Evolutionary conservation across 805 yeast species (phyloP), one percentile per base, ranked within the genome.

Genomic region (Priceomyces castillae): DNA sequence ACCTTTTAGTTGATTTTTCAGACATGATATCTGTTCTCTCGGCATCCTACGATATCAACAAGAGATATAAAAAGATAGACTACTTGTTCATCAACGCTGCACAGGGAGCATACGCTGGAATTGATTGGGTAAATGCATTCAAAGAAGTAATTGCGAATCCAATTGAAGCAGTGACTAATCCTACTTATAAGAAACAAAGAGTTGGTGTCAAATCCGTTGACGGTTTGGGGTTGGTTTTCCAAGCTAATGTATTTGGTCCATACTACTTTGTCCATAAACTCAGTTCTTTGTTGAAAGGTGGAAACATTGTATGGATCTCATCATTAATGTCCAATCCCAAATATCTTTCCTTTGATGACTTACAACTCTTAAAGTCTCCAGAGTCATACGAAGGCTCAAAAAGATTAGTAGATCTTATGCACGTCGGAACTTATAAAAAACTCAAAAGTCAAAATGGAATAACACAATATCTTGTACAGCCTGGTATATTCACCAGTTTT

Each of bases 191-290:
- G 64, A 75, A 85, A 30, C 98, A 94, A 70, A 73, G 77, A 44
- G 74, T 79, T 14, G 97, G 97, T 3, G 82, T 83, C 19, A 80
- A 77, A 56, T 80, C 96, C 1, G 61, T 57, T 15, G 99, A 94
- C 63, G 90, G 80, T 0, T 53, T 92, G 71, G 97, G 98, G 1
- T 67, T 86, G 23, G 89, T 90, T 3, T 94, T 92, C 69, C 96
- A 94, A 64, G 95, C 94, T 4, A 94, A 94, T 59, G 96, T 92
- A n/a, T 88, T 94, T 66, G 96, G 96, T 0, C 98, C 98, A 2
- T 90, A 86, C 67, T 94, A 82, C 62, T 67, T 94, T 41, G 73
- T 90, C 42, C 86, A 85, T 52, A 81, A 78, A 49, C 65, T 92
- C 16, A 61, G 72, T 31, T 79, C 79, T 2, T 64, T 80, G 30